Percentiles rank a stretch among this genome's conserved stretches.
Evolutionary conservation across 2,329 filamentous ascomycete genomes (phyloP).

Genomic region (Diaporthe sp.): DNA sequence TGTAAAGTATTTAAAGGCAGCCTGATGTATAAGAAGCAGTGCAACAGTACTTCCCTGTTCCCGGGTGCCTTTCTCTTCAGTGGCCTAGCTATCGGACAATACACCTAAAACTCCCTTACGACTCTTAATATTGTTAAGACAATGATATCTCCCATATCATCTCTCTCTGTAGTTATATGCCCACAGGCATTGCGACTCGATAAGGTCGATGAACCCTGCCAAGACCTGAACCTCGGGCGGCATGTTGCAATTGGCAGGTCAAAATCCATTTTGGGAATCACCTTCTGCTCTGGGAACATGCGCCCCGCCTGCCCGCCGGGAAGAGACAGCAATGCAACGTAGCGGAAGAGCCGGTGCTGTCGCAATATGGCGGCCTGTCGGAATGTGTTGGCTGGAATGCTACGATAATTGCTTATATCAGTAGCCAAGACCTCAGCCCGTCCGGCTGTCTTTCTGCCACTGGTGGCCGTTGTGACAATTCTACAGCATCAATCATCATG

Average conservation of each 20-base stretch:
- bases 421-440: neutral
- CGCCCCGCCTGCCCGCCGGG: neutral
- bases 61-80: too few relatives aligned
- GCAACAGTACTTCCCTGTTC: too few relatives aligned
- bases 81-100: too few relatives aligned
- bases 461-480: too few relatives aligned
- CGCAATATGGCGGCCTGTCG: neutral
- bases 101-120: too few relatives aligned
- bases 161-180: neutral
- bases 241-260: neutral
- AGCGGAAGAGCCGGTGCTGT: neutral
- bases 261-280: slow-evolving; percentile 14
- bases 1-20: too few relatives aligned
- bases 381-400: neutral
- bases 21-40: too few relatives aligned
- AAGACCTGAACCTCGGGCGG: neutral
- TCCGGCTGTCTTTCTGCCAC: neutral
- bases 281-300: slow-evolving; percentile 31
- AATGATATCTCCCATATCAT: too few relatives aligned
- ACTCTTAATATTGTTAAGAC: too few relatives aligned
- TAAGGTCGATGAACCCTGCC: neutral
- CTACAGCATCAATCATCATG: neutral
- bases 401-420: neutral
- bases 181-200: neutral
- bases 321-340: neutral